Evolutionary conservation across 2,329 filamentous ascomycete genomes (phyloP).

Genomic region (Xylariaceae sp.): DNA sequence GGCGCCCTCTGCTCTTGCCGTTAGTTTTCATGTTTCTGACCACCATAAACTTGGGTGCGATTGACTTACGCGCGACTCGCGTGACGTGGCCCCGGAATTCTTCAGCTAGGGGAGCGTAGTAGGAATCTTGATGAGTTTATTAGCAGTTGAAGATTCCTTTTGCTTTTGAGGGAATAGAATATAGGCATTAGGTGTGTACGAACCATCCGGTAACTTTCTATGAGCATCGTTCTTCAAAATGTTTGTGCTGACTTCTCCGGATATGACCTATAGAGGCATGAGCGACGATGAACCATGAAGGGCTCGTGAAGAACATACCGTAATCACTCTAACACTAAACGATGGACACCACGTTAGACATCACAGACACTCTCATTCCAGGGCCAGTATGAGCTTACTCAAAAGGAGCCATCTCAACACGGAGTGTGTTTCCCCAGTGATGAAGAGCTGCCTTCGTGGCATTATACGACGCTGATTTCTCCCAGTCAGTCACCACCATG

Average conservation of each 20-base stretch:
- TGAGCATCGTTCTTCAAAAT: slow-evolving; percentile 25
- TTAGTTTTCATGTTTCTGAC: too few relatives aligned
- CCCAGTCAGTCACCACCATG: neutral
- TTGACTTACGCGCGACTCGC: neutral
- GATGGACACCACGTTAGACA: neutral
- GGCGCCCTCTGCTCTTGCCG: too few relatives aligned
- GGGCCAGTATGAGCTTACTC: slow-evolving; percentile 8
- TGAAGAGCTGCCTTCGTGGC: slow-evolving; percentile 26
- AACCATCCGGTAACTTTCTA: slow-evolving; percentile 16
- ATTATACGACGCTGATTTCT: slow-evolving; percentile 24
- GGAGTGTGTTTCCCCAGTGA: slow-evolving; percentile 23
- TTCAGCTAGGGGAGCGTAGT: slow-evolving; percentile 15
- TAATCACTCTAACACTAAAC: neutral
- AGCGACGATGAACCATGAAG: slow-evolving; percentile 7
- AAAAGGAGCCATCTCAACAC: slow-evolving; percentile 23
- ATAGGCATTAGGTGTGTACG: too few relatives aligned
- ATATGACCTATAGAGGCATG: slow-evolving; percentile 16
- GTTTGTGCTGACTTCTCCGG: slow-evolving; percentile 27
- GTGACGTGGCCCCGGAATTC: slow-evolving; percentile 21
- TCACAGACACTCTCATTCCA: neutral
- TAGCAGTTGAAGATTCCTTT: too few relatives aligned
- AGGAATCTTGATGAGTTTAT: slow-evolving; percentile 5
- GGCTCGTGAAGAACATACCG: neutral
- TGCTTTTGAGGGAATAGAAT: neutral
- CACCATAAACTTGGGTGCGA: neutral